Percentiles rank a stretch among this genome's conserved stretches.
phyloP scores from a whole-genome alignment of 768 basidiomycete species.

The Wakefieldia striispora region DNA sequence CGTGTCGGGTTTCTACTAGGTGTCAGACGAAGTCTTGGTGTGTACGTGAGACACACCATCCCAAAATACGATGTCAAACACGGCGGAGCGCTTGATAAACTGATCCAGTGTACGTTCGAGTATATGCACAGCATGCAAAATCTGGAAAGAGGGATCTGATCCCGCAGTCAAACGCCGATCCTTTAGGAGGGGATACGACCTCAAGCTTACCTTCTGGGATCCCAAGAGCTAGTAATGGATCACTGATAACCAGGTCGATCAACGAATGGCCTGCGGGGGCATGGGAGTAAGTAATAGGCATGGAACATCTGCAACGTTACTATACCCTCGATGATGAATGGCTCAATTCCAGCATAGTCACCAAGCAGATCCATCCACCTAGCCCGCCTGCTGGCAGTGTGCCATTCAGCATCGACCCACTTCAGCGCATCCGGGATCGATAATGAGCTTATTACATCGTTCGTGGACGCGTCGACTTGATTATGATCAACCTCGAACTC shows the following conservation, averaged over 20 bases:
- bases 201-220: slow-evolving; percentile 38
- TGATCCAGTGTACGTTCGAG: slow-evolving; percentile 53
- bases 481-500: slow-evolving; percentile 31
- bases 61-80: slow-evolving; percentile 67
- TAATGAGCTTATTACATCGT: background rate
- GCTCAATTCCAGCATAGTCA: slow-evolving; percentile 67
- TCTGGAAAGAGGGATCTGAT: slow-evolving; percentile 56
- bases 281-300: background rate
- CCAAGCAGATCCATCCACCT: slow-evolving; percentile 71
- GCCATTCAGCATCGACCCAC: slow-evolving; percentile 40
- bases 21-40: background rate
- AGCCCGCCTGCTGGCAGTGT: slow-evolving; percentile 35
- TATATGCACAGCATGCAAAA: slow-evolving; percentile 55
- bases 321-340: slow-evolving; percentile 63
- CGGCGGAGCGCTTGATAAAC: slow-evolving; percentile 47
- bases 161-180: background rate
- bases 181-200: background rate
- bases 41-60: slow-evolving; percentile 35
- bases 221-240: slow-evolving; percentile 59
- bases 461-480: background rate
- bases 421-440: slow-evolving; percentile 26
- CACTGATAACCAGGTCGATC: slow-evolving; percentile 55
- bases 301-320: slow-evolving; percentile 1
- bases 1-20: slow-evolving; percentile 42
- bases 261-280: slow-evolving; percentile 55